These are phyloP conservation scores for Suhomyces vadensis DNA, from an alignment of 805 yeast genomes.

Conservation along the genomic window DNA sequence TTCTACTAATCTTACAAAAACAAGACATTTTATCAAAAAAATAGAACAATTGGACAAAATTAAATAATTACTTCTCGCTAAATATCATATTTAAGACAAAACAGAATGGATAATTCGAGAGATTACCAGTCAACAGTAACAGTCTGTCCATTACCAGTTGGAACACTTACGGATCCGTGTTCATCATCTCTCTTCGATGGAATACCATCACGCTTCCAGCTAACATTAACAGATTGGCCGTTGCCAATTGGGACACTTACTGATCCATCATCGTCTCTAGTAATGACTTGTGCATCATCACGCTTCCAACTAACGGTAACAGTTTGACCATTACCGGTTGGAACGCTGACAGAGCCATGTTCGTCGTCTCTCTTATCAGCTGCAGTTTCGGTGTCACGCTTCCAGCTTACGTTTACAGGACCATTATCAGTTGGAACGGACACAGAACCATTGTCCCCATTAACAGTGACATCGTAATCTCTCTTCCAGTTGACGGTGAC, in stretches of 20 bases:
- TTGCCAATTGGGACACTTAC: background rate
- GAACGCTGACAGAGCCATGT: background rate
- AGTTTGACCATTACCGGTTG: background rate
- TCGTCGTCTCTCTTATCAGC: background rate
- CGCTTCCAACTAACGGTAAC: constrained; percentile 1
- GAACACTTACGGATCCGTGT: background rate
- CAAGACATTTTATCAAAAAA: too few relatives aligned
- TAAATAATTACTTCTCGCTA: too few relatives aligned
- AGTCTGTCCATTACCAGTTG: background rate
- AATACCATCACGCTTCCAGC: background rate
- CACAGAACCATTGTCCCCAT: background rate
- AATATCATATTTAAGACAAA: background rate
- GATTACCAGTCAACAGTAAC: background rate
- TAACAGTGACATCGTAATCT: background rate
- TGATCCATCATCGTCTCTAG: background rate
- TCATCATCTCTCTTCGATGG: background rate
- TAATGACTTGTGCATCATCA: background rate
- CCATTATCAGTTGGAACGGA: background rate
- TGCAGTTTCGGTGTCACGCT: background rate
- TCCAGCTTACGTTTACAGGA: background rate
- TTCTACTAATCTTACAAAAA: too few relatives aligned
- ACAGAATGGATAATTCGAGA: too few relatives aligned
- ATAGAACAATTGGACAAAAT: too few relatives aligned
- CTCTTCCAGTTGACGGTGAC: background rate
- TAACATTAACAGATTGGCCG: background rate